These are phyloP conservation scores for Penicillium decumbens DNA, from an alignment of 2,329 filamentous ascomycete species.

Conservation along the genomic window DNA sequence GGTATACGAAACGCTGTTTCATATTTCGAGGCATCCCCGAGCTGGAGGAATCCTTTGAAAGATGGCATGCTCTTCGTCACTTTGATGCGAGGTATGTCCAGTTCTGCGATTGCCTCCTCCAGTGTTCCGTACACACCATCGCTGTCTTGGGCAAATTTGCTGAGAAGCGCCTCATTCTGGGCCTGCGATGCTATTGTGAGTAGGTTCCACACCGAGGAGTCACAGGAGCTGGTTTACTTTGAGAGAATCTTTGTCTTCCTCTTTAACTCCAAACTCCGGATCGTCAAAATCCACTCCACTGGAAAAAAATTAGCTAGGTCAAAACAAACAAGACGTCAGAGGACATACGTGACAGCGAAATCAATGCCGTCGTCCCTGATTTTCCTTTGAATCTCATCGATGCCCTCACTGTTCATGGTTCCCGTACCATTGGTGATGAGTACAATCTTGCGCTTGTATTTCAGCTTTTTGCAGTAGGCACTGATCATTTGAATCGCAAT, in stretches of 20 bases:
- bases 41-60: constrained; percentile 72
- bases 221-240: constrained; percentile 54
- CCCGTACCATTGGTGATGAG: constrained; percentile 79
- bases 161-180: constrained; percentile 69
- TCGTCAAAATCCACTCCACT: constrained; percentile 94
- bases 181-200: constrained; percentile 42
- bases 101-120: constrained; percentile 74
- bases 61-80: constrained; percentile 67
- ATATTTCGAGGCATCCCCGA: constrained; percentile 72
- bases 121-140: constrained; percentile 76
- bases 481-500: constrained; percentile 83
- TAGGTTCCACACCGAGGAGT: not conserved
- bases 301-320: constrained; percentile 22
- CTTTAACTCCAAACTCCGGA: constrained; percentile 80
- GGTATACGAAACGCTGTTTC: constrained; percentile 73
- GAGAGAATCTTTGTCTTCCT: constrained; percentile 69
- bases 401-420: constrained; percentile 65
- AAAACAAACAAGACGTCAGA: not conserved
- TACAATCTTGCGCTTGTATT: constrained; percentile 75
- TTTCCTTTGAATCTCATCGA: constrained; percentile 65
- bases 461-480: constrained; percentile 71
- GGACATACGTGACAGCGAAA: constrained; percentile 67
- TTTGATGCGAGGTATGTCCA: constrained; percentile 74
- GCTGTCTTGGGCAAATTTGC: constrained; percentile 62
- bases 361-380: constrained; percentile 74